A percentile compares a stretch with the other conserved stretches of the same genome.
These are phyloP conservation scores for Micractinium sp. DNA, from an alignment of 139 green algal genomes.

Conservation along the genomic window DNA sequence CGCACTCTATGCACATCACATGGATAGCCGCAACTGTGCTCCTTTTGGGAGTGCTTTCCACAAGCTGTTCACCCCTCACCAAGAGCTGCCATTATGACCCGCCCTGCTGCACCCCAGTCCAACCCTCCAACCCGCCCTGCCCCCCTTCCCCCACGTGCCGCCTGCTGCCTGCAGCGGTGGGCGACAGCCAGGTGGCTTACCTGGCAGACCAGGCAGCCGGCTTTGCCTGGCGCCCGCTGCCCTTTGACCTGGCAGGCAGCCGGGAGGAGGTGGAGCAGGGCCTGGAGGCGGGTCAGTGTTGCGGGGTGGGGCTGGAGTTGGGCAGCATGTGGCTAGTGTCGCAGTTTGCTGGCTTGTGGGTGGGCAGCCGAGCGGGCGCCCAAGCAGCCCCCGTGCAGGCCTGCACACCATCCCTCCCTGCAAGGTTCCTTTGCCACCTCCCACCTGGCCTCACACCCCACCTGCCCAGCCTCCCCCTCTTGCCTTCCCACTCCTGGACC, in stretches of 20 bases:
- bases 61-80: no score
- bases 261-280: neutral
- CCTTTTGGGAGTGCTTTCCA: no score
- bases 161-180: conserved; percentile 19
- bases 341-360: neutral
- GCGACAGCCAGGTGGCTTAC: conserved; percentile 2
- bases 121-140: no score
- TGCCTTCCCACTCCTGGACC: neutral
- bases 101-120: no score
- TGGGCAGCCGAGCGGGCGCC: neutral
- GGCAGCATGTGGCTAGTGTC: neutral
- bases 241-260: conserved; percentile 16
- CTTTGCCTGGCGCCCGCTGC: conserved; percentile 8
- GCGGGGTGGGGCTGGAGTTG: neutral
- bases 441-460: neutral
- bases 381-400: no score
- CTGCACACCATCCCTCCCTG: neutral
- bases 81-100: no score
- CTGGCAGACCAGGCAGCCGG: conserved; percentile 19
- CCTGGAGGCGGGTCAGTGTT: neutral
- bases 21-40: no score
- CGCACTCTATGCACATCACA: no score
- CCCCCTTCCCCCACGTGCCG: no score
- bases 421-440: neutral
- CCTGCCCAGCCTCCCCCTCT: neutral